phyloP scores from a whole-genome alignment of 345 rosid species.

The Orychophragmus violaceus region DNA sequence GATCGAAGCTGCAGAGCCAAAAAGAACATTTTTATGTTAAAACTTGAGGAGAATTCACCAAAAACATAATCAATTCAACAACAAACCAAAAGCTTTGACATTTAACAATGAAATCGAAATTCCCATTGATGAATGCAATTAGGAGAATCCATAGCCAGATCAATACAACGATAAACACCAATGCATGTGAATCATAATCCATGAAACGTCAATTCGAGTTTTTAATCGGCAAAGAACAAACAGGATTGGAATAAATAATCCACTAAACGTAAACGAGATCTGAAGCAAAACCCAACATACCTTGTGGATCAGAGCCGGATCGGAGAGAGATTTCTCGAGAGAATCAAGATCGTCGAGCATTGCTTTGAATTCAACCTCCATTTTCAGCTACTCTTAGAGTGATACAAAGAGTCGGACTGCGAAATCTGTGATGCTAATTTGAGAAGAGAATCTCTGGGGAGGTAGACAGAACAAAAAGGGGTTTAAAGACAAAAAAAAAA shows the following conservation, averaged over 20 bases:
- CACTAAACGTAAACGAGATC: neutral
- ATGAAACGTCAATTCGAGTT: no score
- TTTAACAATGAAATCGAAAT: neutral
- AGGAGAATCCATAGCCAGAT: neutral
- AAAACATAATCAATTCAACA: neutral
- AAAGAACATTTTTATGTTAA: neutral
- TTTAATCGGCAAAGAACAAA: no score
- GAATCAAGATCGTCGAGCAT: slow-evolving; percentile 53
- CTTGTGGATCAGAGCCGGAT: slow-evolving; percentile 58
- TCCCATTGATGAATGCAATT: neutral
- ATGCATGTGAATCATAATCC: no score
- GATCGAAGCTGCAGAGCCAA: slow-evolving; percentile 43
- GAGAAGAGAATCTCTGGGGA: neutral
- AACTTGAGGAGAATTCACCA: neutral
- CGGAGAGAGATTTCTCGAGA: slow-evolving; percentile 50
- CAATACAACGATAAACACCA: neutral
- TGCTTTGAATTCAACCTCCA: slow-evolving; percentile 71
- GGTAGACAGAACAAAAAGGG: neutral
- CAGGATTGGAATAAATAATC: neutral
- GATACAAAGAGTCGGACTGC: neutral
- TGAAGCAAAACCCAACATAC: slow-evolving; percentile 28
- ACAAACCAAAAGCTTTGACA: neutral
- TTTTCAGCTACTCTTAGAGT: slow-evolving; percentile 18
- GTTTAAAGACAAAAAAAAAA: neutral
- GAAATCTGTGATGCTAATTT: neutral